phyloP scores from a whole-genome alignment of 305 asterid genomes.

The Fraxinus sp. region DNA sequence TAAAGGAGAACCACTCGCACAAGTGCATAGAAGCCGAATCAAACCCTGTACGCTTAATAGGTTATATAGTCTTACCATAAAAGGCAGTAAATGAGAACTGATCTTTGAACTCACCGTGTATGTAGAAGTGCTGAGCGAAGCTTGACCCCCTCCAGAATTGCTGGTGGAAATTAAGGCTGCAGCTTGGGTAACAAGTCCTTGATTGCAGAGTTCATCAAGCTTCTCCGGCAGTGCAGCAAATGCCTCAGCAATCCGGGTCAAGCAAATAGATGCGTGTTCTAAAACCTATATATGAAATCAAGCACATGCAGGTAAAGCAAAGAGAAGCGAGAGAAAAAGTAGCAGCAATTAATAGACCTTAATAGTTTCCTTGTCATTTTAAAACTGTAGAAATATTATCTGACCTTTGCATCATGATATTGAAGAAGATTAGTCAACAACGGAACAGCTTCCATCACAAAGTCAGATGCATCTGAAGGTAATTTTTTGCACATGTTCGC shows the following conservation, averaged over 20 bases:
- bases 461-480: slow-evolving; percentile 96
- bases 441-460: slow-evolving; percentile 99
- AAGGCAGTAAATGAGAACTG: slow-evolving; percentile 14
- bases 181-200: slow-evolving; percentile 93
- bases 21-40: slow-evolving; percentile 85
- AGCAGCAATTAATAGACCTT: background rate
- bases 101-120: slow-evolving; percentile 59
- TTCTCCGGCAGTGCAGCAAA: slow-evolving; percentile 88
- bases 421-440: slow-evolving; percentile 93
- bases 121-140: slow-evolving; percentile 87
- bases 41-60: slow-evolving; percentile 67
- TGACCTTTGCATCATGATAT: slow-evolving; percentile 96
- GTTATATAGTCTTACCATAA: slow-evolving; percentile 29
- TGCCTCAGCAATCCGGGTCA: slow-evolving; percentile 97
- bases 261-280: slow-evolving; percentile 92
- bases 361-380: background rate
- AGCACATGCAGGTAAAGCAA: background rate
- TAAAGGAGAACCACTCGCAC: slow-evolving; percentile 89
- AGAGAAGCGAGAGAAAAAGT: background rate
- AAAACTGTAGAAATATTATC: slow-evolving; percentile 18
- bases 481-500: slow-evolving; percentile 99
- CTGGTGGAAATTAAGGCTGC: slow-evolving; percentile 84
- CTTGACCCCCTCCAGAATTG: slow-evolving; percentile 88
- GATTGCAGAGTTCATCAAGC: slow-evolving; percentile 91
- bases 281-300: slow-evolving; percentile 57